phyloP scores from a whole-genome alignment of 441 rosid genomes.

The Syzygium malaccense region DNA sequence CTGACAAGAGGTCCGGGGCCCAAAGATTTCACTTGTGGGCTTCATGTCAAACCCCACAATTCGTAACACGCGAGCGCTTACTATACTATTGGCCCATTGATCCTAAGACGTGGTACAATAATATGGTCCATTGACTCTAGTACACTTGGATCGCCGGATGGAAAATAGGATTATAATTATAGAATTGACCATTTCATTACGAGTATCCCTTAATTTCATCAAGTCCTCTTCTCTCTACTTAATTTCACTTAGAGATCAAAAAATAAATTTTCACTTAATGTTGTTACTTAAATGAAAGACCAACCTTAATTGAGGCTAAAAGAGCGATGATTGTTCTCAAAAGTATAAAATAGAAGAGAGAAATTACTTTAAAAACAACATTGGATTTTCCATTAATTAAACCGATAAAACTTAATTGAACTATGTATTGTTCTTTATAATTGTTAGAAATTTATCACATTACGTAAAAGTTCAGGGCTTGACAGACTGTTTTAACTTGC shows the following conservation, averaged over 20 bases:
- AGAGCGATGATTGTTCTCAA: neutral
- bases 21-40: neutral
- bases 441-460: neutral
- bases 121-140: neutral
- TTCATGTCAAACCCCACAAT: neutral
- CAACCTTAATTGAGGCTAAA: neutral
- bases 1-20: neutral
- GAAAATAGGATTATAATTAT: neutral
- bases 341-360: neutral
- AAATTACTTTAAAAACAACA: neutral
- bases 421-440: neutral
- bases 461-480: neutral
- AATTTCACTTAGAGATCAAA: neutral
- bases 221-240: neutral
- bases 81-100: neutral
- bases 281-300: neutral
- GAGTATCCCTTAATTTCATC: neutral
- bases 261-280: neutral
- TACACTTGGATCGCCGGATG: neutral
- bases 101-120: neutral
- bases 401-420: fast-evolving
- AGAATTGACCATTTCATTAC: neutral
- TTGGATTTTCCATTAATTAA: neutral
- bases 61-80: neutral
- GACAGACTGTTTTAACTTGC: neutral